phyloP scores from a whole-genome alignment of 805 yeast genomes.

The Suhomyces sp. region DNA sequence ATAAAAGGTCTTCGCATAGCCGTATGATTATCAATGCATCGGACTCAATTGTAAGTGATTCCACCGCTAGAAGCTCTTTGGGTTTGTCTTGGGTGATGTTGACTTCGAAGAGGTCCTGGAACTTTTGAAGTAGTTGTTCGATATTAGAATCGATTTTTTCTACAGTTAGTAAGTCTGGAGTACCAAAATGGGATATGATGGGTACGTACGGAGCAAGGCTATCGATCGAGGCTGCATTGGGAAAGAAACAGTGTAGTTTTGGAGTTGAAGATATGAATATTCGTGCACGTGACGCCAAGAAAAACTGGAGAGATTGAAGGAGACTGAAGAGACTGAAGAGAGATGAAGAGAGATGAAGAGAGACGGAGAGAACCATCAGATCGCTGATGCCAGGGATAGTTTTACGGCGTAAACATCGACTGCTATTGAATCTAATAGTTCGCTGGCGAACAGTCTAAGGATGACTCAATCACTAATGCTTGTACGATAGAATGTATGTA shows the following conservation, averaged over 20 bases:
- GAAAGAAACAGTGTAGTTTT: not conserved
- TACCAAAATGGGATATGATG: too few species aligned
- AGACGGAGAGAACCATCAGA: too few species aligned
- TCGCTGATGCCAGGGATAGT: too few species aligned
- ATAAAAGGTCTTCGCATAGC: conserved; percentile 50
- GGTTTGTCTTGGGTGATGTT: conserved; percentile 41
- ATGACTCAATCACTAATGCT: too few species aligned
- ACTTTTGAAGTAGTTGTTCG: conserved; percentile 49
- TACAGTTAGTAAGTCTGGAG: conserved; percentile 24
- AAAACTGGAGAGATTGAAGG: too few species aligned
- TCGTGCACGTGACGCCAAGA: not conserved
- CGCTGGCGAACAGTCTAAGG: too few species aligned
- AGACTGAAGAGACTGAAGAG: too few species aligned
- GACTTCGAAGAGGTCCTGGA: conserved; percentile 51
- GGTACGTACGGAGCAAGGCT: conserved; percentile 35
- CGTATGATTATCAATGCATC: conserved; percentile 50
- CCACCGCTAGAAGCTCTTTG: conserved; percentile 46
- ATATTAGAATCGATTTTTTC: conserved; percentile 52
- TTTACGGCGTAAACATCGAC: too few species aligned
- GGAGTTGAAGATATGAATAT: not conserved
- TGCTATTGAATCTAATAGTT: too few species aligned
- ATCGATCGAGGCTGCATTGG: conserved; percentile 47
- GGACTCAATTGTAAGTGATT: conserved; percentile 53
- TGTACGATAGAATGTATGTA: too few species aligned
- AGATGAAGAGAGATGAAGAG: too few species aligned